Evolutionary conservation across 2,329 filamentous ascomycete genomes (phyloP).

Genomic region (Dothistroma pini): DNA sequence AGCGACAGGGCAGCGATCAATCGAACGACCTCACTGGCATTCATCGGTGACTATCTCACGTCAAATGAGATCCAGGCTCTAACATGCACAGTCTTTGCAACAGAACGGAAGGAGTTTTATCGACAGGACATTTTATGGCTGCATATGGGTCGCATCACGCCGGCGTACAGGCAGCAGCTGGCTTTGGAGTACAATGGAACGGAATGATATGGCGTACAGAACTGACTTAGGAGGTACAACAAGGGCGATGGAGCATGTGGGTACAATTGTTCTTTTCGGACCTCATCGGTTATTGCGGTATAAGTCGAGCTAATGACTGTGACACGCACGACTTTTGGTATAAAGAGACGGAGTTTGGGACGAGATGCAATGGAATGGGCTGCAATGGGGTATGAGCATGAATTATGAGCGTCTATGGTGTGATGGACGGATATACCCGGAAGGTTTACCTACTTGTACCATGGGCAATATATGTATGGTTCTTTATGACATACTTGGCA

Average conservation of each 20-base stretch:
- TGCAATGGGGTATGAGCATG: slow-evolving; percentile 5
- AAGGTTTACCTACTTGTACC: not conserved
- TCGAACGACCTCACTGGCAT: slow-evolving; percentile 15
- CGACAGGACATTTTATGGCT: not conserved
- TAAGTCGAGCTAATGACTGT: not conserved
- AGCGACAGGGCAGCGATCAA: slow-evolving; percentile 29
- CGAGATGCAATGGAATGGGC: not conserved
- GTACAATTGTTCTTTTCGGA: not conserved
- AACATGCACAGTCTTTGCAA: not conserved
- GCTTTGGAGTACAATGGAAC: not conserved
- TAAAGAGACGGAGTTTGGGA: not conserved
- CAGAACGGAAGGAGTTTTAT: not conserved
- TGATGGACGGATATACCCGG: slow-evolving; percentile 3
- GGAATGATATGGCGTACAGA: not conserved
- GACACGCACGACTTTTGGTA: not conserved
- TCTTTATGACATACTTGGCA: not conserved
- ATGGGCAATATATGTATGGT: not conserved
- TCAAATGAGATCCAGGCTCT: not conserved
- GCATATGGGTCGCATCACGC: not conserved
- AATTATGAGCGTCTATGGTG: slow-evolving; percentile 3
- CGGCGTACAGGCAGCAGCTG: not conserved
- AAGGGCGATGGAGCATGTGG: not conserved
- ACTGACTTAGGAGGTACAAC: not conserved
- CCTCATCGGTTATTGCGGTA: not conserved
- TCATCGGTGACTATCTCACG: slow-evolving; percentile 14